phyloP scores from a whole-genome alignment of 2,329 filamentous ascomycete species.

The Zarea fungicola region DNA sequence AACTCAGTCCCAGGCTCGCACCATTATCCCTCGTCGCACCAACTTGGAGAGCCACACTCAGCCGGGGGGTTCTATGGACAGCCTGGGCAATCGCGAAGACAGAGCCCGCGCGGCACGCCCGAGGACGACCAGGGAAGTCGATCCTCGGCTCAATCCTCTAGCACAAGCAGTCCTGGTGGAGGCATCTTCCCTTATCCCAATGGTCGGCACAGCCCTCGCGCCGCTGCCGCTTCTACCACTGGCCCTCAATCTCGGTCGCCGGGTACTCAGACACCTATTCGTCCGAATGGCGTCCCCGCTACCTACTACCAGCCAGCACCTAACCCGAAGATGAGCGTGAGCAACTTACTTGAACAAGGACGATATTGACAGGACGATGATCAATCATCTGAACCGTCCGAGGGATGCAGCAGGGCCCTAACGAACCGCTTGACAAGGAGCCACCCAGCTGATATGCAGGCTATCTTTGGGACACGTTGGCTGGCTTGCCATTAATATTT shows the following conservation, averaged over 20 bases:
- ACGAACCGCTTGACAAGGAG: not conserved
- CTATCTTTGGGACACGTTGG: constrained; percentile 6
- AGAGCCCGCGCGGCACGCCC: constrained; percentile 36
- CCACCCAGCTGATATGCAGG: constrained; percentile 4
- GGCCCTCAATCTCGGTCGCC: constrained; percentile 32
- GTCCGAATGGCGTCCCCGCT: constrained; percentile 20
- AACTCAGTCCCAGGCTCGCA: constrained; percentile 17
- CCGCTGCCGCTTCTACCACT: constrained; percentile 15
- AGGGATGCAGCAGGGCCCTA: constrained; percentile 6
- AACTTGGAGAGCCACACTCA: constrained; percentile 25
- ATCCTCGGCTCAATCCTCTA: constrained; percentile 46
- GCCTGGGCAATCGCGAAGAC: constrained; percentile 39
- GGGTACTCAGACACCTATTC: constrained; percentile 27
- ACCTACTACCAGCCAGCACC: constrained; percentile 21
- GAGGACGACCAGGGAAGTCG: constrained; percentile 47
- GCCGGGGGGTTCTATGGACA: constrained; percentile 36
- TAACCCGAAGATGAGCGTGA: constrained; percentile 48
- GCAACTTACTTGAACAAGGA: constrained; percentile 46
- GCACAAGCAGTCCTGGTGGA: constrained; percentile 41
- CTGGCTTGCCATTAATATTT: not conserved
- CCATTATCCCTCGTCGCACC: constrained; percentile 17
- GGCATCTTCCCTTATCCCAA: constrained; percentile 35
- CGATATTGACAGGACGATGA: constrained; percentile 53
- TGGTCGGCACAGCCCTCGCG: constrained; percentile 31
- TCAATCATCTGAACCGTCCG: constrained; percentile 44